Evolutionary conservation across 169 alveolate species (phyloP), one percentile per base, ranked within the genome.

Genomic region (Plasmodium billcollinsi): DNA sequence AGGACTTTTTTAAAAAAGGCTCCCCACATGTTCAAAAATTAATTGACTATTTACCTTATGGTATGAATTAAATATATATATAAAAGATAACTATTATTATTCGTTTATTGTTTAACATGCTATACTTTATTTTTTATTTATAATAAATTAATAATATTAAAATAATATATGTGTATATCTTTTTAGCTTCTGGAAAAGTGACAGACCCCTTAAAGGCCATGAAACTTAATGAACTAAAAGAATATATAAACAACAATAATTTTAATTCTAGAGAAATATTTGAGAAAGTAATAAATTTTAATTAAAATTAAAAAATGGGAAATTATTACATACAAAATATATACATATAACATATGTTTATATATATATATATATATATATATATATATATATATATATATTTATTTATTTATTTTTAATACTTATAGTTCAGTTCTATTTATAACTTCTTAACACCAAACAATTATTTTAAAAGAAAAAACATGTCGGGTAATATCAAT

Each of bases 1-100:
- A 91, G 39, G 90, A 91, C 33, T 85, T 91, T 69, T 90, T 90
- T 63, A 69, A 65, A 62, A 75, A 73, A 66, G 80, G 89, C 1
- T 76, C 89, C 7, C 67, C 74, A 11, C 89, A 76, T 67, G 89
- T 76, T 47, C 73, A 76, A 54, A 76, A 76, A 56, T 63, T 76
- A 76, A 24, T 76, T 43, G 89, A 76, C 62, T 76, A 76, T 45
- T 67, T 76, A 8, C 89, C 89, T 43, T 76, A 63, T 72, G 67
- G 89, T 76, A 76, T 29, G 9, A 73, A 69, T 26, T 26, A 26
- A 58, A 24, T 11, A 72, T 11, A 50, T 6, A 49, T 18, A 49
- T 39, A 69, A 69, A 72, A 59, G 5, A 39, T 29, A 12, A 14
- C 63, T 65, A 18, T 47, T 15, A n/a, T 58, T 15, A 39, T 33